These are phyloP conservation scores for Teratosphaeria pseudoeucalypti DNA, from an alignment of 2,329 filamentous ascomycete genomes.

Conservation along the genomic window DNA sequence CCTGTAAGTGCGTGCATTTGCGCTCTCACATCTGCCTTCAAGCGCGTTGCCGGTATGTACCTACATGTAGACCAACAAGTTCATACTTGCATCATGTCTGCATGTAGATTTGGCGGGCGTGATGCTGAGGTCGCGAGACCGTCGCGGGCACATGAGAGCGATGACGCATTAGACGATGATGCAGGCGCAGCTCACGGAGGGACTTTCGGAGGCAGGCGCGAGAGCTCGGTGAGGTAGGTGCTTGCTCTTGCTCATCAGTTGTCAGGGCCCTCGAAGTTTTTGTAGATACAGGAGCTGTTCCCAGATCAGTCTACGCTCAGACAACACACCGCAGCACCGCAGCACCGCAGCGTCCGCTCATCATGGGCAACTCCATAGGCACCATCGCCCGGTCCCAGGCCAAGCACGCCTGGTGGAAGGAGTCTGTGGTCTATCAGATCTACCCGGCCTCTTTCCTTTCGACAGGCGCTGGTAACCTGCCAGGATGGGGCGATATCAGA, in stretches of 20 bases:
- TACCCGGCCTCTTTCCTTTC: conserved; percentile 52
- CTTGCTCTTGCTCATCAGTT: neutral
- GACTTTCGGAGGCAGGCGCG: neutral
- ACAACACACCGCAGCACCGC: too few species aligned
- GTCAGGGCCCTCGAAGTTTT: neutral
- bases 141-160: neutral
- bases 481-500: conserved; percentile 54
- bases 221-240: neutral
- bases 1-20: neutral
- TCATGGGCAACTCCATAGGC: neutral
- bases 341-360: neutral
- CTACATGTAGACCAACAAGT: too few species aligned
- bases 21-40: neutral
- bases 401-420: conserved; percentile 28
- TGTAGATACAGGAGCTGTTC: neutral
- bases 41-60: neutral
- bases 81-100: neutral
- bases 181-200: neutral
- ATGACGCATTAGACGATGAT: neutral
- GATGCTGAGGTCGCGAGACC: neutral
- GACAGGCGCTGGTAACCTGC: conserved; percentile 38
- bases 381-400: neutral
- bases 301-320: neutral
- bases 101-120: neutral
- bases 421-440: conserved; percentile 37